Base-by-base conservation (phyloP, 1,284 basidiomycete species). In the Sanguinoderma infundibulare region DNA sequence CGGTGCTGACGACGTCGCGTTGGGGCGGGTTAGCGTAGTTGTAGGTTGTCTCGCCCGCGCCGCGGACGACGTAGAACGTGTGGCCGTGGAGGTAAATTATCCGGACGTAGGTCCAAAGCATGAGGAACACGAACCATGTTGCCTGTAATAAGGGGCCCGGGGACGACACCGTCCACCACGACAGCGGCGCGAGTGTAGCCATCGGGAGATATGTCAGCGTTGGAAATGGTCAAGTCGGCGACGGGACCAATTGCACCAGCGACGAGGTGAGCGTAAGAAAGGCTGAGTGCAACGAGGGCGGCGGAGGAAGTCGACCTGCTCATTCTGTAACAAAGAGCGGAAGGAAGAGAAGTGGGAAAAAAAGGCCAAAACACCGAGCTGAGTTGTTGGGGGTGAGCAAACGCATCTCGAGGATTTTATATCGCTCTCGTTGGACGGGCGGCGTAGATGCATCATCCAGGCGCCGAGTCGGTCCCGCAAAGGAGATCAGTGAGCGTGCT, bases 31-130 rank as follows among this genome's bases (percentile, higher is more conserved):
- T 72, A 7, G 36, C 72, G 52, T 67, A 76, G 69, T 76, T 76
- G 64, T 71, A 71, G 0, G 58, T 61, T n/a, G 57, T 55, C 47
- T 57, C 69, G 10, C 72, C 71, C 4, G 73, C 71, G 39, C 65
- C 67, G 22, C 71, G 72, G 10, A 76, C 70, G 30, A 76, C 73
- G 51, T 66, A 62, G 63, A 74, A 74, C 28, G 62, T 64, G 56
- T 74, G 71, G 60, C 78, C 78, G 61, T 79, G 78, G 38, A 79
- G 59, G 65, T 79, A 9, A 35, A n/a, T 34, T 5, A 44, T n/a
- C 9, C 3, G 20, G 2, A 7, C 1, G 10, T 7, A 12, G 1
- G 8, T 9, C n/a, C 1, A 15, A 0, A n/a, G 3, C 42, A 2
- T 9, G 32, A 15, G 5, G 5, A 20, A 10, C 7, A 34, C 32